These are phyloP conservation scores for Chlamydomonas urium DNA, from an alignment of 139 green algal genomes.

Conservation along the genomic window DNA sequence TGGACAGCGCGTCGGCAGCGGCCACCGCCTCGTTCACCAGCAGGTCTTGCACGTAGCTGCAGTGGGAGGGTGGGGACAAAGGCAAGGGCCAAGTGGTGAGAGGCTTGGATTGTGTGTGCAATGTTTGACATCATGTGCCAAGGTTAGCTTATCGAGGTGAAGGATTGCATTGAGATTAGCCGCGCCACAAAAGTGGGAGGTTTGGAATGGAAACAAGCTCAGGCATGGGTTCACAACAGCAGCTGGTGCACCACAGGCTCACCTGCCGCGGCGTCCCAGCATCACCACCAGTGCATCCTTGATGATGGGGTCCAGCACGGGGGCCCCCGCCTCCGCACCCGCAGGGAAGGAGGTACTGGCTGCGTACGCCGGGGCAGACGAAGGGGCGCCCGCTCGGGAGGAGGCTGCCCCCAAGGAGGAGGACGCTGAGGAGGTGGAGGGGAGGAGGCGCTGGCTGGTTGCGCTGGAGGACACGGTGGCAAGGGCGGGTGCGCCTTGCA, in stretches of 20 bases:
- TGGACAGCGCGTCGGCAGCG: slow-evolving; percentile 57
- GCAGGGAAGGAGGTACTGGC: too few relatives aligned
- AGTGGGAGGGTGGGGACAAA: too few relatives aligned
- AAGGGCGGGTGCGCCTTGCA: background rate
- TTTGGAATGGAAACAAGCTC: too few relatives aligned
- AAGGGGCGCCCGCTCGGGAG: background rate
- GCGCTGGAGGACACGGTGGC: too few relatives aligned
- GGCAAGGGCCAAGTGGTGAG: too few relatives aligned
- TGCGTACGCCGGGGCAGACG: background rate
- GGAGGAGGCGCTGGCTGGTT: too few relatives aligned
- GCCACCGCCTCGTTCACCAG: slow-evolving; percentile 73
- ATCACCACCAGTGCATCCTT: slow-evolving; percentile 55
- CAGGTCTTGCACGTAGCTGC: slow-evolving; percentile 53
- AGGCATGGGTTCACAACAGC: too few relatives aligned
- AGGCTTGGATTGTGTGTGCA: background rate
- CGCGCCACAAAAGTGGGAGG: too few relatives aligned
- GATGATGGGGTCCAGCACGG: slow-evolving; percentile 37
- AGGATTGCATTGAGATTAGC: too few relatives aligned
- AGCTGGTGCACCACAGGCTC: too few relatives aligned
- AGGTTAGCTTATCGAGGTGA: too few relatives aligned
- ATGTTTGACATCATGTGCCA: too few relatives aligned
- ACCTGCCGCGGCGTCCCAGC: slow-evolving; percentile 36
- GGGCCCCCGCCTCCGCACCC: background rate
- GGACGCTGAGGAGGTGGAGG: background rate
- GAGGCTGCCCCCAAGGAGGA: background rate